These are phyloP conservation scores for Thalia dealbata DNA, from an alignment of 176 grass and related monocot species.

Conservation along the genomic window DNA sequence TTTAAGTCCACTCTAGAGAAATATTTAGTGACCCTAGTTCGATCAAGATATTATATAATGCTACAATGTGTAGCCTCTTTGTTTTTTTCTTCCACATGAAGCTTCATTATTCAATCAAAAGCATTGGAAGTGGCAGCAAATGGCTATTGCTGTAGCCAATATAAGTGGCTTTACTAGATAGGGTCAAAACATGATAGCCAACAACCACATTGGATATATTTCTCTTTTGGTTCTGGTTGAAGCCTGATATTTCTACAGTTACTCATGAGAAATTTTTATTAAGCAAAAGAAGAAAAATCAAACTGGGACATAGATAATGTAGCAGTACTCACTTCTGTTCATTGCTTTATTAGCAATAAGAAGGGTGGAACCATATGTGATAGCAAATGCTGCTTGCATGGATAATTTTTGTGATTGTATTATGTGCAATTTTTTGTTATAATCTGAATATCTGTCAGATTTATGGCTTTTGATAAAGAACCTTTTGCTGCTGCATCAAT, in stretches of 20 bases:
- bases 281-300: no score
- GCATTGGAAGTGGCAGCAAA: not conserved
- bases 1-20: not conserved
- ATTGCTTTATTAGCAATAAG: no score
- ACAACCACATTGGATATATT: not conserved
- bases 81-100: not conserved
- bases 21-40: not conserved
- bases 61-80: not conserved
- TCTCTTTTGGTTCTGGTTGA: not conserved
- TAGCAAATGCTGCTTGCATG: not conserved
- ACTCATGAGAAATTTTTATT: not conserved
- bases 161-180: not conserved
- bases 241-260: not conserved
- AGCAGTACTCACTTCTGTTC: no score
- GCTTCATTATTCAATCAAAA: not conserved
- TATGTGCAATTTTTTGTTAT: not conserved
- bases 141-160: not conserved
- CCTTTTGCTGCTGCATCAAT: conserved; percentile 97
- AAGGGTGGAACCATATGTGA: not conserved
- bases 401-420: not conserved
- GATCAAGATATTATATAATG: not conserved
- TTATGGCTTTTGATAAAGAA: conserved; percentile 81
- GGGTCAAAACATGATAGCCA: not conserved
- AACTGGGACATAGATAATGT: no score
- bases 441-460: conserved; percentile 36